Percentiles rank a stretch among this genome's conserved stretches.
phyloP scores from a whole-genome alignment of 1,139 yeast species.

The Eremothecium gossypii region DNA sequence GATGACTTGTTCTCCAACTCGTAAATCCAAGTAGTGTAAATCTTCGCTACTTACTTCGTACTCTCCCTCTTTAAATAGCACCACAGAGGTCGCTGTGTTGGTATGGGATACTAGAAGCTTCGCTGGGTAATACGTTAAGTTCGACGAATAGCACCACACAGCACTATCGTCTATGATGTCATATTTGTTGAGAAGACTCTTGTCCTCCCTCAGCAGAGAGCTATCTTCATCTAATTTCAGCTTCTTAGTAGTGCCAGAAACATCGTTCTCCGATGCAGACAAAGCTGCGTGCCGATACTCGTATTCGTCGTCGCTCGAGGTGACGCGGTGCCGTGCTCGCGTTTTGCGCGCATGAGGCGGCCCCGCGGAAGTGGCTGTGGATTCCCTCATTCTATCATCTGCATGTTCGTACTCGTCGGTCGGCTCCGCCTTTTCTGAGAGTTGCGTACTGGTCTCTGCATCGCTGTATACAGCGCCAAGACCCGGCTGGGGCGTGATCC shows the following conservation, averaged over 20 bases:
- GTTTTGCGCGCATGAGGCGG: too few relatives aligned
- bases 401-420: too few relatives aligned
- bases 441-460: too few relatives aligned
- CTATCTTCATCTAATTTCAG: not conserved
- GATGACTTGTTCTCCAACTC: slow-evolving; percentile 36
- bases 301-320: not conserved
- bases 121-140: slow-evolving; percentile 31
- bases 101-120: slow-evolving; percentile 13
- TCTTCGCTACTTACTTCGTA: slow-evolving; percentile 18
- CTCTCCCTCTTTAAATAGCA: slow-evolving; percentile 18
- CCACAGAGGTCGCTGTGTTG: slow-evolving; percentile 13
- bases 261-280: too few relatives aligned
- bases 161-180: slow-evolving; percentile 27
- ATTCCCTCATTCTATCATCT: too few relatives aligned
- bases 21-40: slow-evolving; percentile 30
- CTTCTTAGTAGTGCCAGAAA: not conserved
- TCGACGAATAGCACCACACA: slow-evolving; percentile 31
- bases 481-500: too few relatives aligned
- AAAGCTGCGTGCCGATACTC: not conserved
- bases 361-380: too few relatives aligned
- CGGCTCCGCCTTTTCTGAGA: too few relatives aligned
- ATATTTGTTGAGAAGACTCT: slow-evolving; percentile 13
- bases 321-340: too few relatives aligned
- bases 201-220: slow-evolving; percentile 8
- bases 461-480: too few relatives aligned